phyloP scores from a whole-genome alignment of 192 early-diverging fungal genomes.

The Backusella luteola region DNA sequence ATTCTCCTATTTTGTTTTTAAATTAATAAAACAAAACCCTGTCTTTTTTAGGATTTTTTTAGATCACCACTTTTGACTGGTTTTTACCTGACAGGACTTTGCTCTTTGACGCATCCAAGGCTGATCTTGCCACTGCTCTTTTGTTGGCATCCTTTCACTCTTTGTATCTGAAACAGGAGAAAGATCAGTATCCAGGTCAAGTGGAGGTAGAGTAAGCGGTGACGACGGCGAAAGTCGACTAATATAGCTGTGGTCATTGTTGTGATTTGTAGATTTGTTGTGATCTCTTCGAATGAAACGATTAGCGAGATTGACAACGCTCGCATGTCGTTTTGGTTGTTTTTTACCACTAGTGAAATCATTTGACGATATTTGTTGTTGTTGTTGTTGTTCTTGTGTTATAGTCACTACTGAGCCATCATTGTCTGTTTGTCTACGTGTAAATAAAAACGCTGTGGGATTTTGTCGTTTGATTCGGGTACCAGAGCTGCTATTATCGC shows the following conservation, averaged over 20 bases:
- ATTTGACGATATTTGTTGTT: background rate
- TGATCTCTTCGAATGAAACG: background rate
- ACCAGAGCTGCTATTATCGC: background rate
- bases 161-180: conserved; percentile 11
- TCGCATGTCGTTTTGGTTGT: background rate
- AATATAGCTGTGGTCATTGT: background rate
- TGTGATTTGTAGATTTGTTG: background rate
- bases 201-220: background rate
- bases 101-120: conserved; percentile 20
- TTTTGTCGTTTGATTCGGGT: background rate
- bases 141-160: conserved; percentile 18
- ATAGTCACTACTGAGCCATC: background rate
- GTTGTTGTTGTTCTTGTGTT: background rate
- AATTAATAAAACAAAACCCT: conserved; percentile 6
- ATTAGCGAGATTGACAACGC: conserved; percentile 8
- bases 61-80: background rate
- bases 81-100: conserved; percentile 22
- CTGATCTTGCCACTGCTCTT: conserved; percentile 15
- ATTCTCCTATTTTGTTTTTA: background rate
- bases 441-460: background rate
- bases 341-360: background rate
- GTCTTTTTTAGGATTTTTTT: background rate
- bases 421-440: conserved; percentile 5
- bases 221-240: background rate
- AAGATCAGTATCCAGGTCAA: background rate